Base-by-base conservation (phyloP, 2,329 filamentous ascomycete genomes). In the Orbilia brochopaga region DNA sequence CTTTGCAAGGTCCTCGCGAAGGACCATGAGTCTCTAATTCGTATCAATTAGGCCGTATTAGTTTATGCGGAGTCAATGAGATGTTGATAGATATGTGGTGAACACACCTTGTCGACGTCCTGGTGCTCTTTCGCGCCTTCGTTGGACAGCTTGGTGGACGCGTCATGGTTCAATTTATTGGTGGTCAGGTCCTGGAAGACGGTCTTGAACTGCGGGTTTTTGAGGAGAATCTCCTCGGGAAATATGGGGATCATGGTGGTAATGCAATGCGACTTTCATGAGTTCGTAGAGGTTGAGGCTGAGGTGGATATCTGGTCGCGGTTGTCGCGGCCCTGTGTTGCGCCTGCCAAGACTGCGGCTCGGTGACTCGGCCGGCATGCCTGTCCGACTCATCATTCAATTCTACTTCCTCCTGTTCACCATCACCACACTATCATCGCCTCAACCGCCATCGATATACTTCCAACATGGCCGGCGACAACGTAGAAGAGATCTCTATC, bases 401-500 rank as follows among this genome's bases (percentile, higher is more conserved):
- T 17, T 3, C 40, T 23, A 23, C 35, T n/a, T 17, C 37, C 35
- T 24, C 13, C 17, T n/a, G 8, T n/a, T 4, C 42, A 15, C 21
- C 13, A 23, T 44, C 48, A 53, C 48, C n/a, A 62, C 32, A n/a
- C 10, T 2, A n/a, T 7, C 27, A 11, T n/a, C 32, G 13, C 11
- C 35, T 11, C 53, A 42, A 24, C 27, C 44, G 23, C 40, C 35
- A 13, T 24, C 40, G 24, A 19, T 7, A 15, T 11, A 2, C 15
- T 13, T 10, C 2, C 48, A 59, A 32, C 1, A 73, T 73, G 69
- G 62, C 62, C 52, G 62, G 62, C 35, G 69, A 63, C 17, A 54
- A 62, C 15, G 62, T 63, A 24, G 69, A 67, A 15, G 57, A 62
- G 37, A 62, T 90, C 50, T 88, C 90, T 27, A 92, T 97, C 78